Base-by-base conservation (phyloP, 805 yeast genomes). In the Saturnispora saitoi region DNA sequence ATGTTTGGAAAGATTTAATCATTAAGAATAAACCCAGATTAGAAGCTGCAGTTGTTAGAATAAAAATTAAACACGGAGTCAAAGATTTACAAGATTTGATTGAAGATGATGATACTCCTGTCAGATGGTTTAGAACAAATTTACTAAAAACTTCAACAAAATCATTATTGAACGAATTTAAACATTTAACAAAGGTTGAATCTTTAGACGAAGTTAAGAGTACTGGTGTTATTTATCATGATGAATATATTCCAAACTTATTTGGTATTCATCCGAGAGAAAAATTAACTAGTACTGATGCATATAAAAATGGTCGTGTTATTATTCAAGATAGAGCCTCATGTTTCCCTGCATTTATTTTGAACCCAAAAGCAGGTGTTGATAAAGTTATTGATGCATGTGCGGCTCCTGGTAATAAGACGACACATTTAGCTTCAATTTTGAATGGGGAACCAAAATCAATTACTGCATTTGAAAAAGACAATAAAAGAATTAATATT, bases 381-480 rank as follows among this genome's bases (percentile, higher is more conserved):
- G 82, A 76, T 50, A 65, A 71, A 22, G 79, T 89, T 10, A 85
- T 93, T 41, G 99, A 93, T 67, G 84, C 96, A 1, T 90, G 97
- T 68, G 90, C 98, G 2, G 99, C 99, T 0, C 99, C 99, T 4
- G 99, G 99, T 4, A 93, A 93, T 65, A 95, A 93, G 63, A 93
- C 99, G 0, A 87, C 97, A 0, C 98, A 91, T 66, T 68, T 83
- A 20, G 96, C 96, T 0, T 78, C 93, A 0, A 70, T 77, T 45
- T 65, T 87, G 20, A 55, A 59, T 3, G 66, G 67, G 34, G 56
- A 66, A 2, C 68, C 70, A 0, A 46, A 54, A 14, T 75, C 77
- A 4, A 80, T 89, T 9, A 73, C 73, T 56, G 99, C 99, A 0
- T 93, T 89, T 66, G 99, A 93, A 65, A 77, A 89, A 60, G 95